Conservation (phyloP, 345 rosid genomes). For the Linum usitatissimum region DNA sequence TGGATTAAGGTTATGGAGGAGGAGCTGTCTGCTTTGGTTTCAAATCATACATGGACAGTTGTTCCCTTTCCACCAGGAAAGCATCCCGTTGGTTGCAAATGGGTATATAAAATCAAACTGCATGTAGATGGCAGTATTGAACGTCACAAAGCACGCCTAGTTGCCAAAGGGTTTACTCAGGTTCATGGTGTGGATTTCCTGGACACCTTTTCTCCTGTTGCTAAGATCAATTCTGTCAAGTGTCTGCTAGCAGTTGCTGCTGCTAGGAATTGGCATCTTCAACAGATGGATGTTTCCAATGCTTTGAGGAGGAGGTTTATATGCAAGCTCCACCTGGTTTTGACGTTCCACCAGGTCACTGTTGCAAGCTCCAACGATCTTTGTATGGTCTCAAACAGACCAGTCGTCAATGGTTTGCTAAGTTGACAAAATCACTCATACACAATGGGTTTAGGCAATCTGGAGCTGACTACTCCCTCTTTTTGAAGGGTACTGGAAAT, state of each 20-base stretch:
- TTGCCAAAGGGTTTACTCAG: neutral
- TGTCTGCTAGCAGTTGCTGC: neutral
- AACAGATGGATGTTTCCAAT: neutral
- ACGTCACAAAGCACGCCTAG: neutral
- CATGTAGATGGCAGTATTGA: neutral
- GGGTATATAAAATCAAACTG: neutral
- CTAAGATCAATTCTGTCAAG: no score
- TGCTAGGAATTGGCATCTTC: neutral
- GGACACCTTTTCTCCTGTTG: no score
- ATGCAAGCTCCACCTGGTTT: no score
- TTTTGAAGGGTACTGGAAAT: neutral
- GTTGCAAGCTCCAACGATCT: neutral
- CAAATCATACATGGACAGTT: no score
- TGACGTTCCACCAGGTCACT: no score
- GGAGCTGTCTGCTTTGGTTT: no score
- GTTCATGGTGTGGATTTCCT: no score
- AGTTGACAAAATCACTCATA: neutral
- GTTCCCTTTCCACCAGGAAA: no score
- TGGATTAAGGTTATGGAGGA: no score
- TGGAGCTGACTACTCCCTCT: neutral
- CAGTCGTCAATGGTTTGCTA: neutral
- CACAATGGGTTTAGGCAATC: neutral
- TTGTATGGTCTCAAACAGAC: neutral
- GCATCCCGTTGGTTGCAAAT: no score
- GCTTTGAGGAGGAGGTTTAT: neutral